Conservation (phyloP, 2,329 filamentous ascomycete genomes). For the Fusarium beomiforme region DNA sequence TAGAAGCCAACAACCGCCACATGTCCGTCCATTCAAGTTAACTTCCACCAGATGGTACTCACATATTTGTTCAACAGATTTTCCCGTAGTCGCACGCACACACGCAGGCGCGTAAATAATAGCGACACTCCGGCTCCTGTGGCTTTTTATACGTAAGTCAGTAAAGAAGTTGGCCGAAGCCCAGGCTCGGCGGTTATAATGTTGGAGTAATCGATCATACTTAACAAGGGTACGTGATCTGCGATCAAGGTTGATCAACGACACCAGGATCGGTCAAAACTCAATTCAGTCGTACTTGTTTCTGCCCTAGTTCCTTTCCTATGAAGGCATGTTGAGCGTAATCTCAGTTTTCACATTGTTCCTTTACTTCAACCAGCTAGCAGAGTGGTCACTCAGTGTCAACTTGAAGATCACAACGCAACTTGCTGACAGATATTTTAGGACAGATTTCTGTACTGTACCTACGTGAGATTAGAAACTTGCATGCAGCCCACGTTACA, state of each 20-base stretch:
- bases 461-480: background rate
- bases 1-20: background rate
- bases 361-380: background rate
- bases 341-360: background rate
- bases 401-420: background rate
- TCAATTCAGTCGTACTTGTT: background rate
- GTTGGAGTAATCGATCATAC: conserved; percentile 3
- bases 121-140: background rate
- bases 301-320: background rate
- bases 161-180: background rate
- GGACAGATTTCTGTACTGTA: background rate
- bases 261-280: conserved; percentile 1
- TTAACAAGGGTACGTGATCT: conserved; percentile 7
- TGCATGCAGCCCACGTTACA: conserved; percentile 7
- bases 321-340: background rate
- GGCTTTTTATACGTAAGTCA: background rate
- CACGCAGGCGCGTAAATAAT: background rate
- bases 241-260: conserved; percentile 7
- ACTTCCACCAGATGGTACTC: background rate
- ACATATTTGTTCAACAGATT: background rate
- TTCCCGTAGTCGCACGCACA: background rate
- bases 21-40: background rate
- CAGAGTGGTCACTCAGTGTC: background rate
- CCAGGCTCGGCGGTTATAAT: background rate
- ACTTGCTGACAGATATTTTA: background rate